Evolutionary conservation across 2,329 filamentous ascomycete species (phyloP).

Genomic region (Acephala macrosclerotiorum): DNA sequence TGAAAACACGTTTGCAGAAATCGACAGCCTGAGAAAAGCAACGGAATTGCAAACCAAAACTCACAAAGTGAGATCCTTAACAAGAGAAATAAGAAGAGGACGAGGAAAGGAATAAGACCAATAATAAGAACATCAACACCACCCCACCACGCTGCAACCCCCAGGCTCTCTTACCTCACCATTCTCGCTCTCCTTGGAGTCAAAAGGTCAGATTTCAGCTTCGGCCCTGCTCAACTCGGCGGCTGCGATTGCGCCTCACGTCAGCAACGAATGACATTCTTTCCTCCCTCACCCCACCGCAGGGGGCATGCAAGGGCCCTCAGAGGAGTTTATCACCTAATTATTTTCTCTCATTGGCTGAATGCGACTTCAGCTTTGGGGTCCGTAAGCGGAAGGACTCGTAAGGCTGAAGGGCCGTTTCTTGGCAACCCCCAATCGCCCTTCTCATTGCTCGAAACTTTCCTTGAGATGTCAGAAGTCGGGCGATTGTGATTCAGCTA

Average conservation of each 20-base stretch:
- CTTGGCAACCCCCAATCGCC: background rate
- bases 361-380: background rate
- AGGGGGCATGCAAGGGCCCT: background rate
- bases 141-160: background rate
- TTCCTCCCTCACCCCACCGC: background rate
- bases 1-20: constrained; percentile 4
- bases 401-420: background rate
- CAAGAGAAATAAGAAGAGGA: background rate
- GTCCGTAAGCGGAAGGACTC: background rate
- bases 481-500: background rate
- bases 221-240: background rate
- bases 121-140: background rate
- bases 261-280: constrained; percentile 23
- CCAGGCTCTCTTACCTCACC: background rate
- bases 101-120: background rate
- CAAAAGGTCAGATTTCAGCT: constrained; percentile 19
- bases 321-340: background rate
- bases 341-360: background rate
- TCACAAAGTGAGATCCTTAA: background rate
- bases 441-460: too few relatives aligned
- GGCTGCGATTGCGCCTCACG: constrained; percentile 20
- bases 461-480: background rate
- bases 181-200: background rate
- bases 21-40: background rate
- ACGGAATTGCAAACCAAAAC: constrained; percentile 1